These are phyloP conservation scores for Trifolium pratense DNA, from an alignment of 306 rosid genomes.

Conservation along the genomic window DNA sequence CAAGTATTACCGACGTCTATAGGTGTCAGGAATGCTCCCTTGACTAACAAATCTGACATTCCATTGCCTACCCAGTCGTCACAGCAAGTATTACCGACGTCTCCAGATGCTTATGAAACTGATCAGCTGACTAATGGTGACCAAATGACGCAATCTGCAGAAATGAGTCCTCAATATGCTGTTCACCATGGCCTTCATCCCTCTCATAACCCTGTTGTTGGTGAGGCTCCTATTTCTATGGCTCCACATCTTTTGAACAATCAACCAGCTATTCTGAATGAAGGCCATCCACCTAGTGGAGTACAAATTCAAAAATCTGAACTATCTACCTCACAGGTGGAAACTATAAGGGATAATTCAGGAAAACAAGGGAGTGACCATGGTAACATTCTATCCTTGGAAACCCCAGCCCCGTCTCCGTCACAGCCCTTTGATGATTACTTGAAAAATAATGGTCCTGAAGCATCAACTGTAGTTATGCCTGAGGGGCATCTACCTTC, in stretches of 20 bases:
- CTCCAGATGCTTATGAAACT: conserved; percentile 52
- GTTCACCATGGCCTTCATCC: conserved; percentile 48
- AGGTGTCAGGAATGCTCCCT: conserved; percentile 42
- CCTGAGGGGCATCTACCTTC: conserved; percentile 49
- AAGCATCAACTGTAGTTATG: conserved; percentile 46
- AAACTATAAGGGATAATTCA: conserved; percentile 48
- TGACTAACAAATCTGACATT: conserved; percentile 44
- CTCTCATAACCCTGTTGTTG: conserved; percentile 45
- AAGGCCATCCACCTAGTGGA: conserved; percentile 47
- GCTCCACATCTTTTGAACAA: conserved; percentile 45
- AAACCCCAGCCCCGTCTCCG: conserved; percentile 46
- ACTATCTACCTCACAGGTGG: conserved; percentile 45
- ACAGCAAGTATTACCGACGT: conserved; percentile 51
- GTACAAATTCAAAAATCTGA: conserved; percentile 51
- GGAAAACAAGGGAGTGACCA: conserved; percentile 54
- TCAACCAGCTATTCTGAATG: conserved; percentile 49
- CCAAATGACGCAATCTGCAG: conserved; percentile 49
- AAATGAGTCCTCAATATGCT: conserved; percentile 50
- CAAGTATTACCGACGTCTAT: conserved; percentile 50
- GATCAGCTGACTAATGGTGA: conserved; percentile 49
- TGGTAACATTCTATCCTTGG: conserved; percentile 43
- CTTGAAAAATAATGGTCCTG: conserved; percentile 42
- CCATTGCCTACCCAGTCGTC: conserved; percentile 50
- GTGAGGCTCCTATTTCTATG: conserved; percentile 45
- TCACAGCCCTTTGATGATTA: conserved; percentile 41